Conservation (phyloP, 495 filamentous ascomycete genomes). For the Trichoderma erinaceum region DNA sequence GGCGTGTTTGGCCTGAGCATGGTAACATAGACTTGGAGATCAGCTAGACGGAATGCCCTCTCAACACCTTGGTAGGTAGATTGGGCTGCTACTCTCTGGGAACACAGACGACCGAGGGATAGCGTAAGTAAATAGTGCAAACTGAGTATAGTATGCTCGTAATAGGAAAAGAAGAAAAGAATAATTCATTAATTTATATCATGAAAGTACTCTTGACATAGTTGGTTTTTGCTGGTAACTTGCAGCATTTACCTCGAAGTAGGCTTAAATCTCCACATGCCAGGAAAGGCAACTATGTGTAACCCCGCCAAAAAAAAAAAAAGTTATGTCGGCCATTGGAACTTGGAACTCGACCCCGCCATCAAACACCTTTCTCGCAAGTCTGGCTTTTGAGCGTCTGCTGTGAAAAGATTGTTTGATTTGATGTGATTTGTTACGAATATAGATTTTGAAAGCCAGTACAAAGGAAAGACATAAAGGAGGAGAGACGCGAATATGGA, state of each 20-base stretch:
- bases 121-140: neutral
- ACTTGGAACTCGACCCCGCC: neutral
- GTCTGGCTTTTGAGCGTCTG: neutral
- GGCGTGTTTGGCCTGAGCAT: neutral
- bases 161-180: neutral
- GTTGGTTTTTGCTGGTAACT: too few species aligned
- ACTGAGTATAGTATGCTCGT: neutral
- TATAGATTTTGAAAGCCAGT: neutral
- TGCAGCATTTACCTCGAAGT: too few species aligned
- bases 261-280: too few species aligned
- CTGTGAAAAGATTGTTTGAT: neutral
- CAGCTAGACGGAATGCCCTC: neutral
- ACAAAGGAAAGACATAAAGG: neutral
- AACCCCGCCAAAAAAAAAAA: neutral
- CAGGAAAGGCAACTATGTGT: neutral
- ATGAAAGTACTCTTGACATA: too few species aligned
- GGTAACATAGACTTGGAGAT: neutral
- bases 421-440: neutral
- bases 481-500: constrained; percentile 20
- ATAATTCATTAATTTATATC: neutral
- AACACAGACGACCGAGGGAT: neutral
- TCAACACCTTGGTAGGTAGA: neutral
- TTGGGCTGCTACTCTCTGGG: neutral
- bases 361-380: neutral
- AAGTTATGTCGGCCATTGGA: neutral